A percentile compares a stretch with the other conserved stretches of the same genome.
phyloP scores from a whole-genome alignment of 2,329 filamentous ascomycete genomes.

The Trichoderma sp. region DNA sequence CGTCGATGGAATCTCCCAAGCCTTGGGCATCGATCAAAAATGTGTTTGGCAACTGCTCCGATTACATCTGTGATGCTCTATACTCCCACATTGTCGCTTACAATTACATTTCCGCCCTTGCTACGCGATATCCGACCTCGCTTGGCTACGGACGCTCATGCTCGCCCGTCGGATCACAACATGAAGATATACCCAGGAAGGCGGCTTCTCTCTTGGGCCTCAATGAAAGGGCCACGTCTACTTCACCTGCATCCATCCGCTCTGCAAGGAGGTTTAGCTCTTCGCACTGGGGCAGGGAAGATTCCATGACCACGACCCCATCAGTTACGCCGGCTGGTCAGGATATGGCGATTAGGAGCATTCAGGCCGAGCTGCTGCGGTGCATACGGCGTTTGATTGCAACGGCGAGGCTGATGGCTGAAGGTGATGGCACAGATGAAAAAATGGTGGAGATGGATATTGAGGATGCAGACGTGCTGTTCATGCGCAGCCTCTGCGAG shows the following conservation, averaged over 20 bases:
- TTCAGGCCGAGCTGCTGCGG: conserved; percentile 48
- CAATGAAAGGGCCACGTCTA: conserved; percentile 25
- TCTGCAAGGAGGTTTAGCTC: conserved; percentile 28
- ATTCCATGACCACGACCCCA: conserved; percentile 23
- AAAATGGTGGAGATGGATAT: conserved; percentile 31
- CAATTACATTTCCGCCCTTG: conserved; percentile 50
- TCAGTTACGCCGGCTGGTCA: conserved; percentile 24
- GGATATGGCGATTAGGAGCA: conserved; percentile 40
- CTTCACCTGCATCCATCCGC: conserved; percentile 24
- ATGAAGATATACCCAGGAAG: conserved; percentile 47
- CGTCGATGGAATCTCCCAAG: conserved; percentile 25
- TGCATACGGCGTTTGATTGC: conserved; percentile 51
- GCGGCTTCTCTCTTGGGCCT: conserved; percentile 52
- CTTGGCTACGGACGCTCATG: conserved; percentile 18
- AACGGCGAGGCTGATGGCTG: conserved; percentile 42
- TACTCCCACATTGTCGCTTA: conserved; percentile 59
- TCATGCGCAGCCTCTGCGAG: conserved; percentile 43
- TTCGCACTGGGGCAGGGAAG: conserved; percentile 30
- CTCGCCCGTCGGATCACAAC: conserved; percentile 25
- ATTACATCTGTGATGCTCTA: conserved; percentile 56
- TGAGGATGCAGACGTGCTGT: conserved; percentile 35
- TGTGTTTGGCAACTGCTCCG: conserved; percentile 51
- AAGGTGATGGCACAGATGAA: conserved; percentile 30
- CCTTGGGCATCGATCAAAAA: conserved; percentile 47
- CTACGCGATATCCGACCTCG: conserved; percentile 26